Evolutionary conservation across 345 rosid species (phyloP), one percentile per base, ranked within the genome.

Genomic region (Eucalyptus regnans): DNA sequence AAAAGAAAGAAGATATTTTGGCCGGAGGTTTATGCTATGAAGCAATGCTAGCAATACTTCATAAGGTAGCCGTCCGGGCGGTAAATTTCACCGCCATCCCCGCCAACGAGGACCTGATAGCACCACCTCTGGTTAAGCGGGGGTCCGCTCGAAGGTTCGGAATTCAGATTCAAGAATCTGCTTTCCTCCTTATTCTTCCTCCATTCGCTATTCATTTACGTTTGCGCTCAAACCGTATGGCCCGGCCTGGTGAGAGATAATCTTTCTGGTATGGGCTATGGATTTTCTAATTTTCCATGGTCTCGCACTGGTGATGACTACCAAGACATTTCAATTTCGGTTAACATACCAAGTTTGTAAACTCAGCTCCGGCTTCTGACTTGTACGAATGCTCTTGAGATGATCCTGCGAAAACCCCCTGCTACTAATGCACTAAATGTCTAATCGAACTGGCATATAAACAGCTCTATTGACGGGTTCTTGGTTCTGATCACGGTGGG

Each of bases 81-180:
- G 93, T 50, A 7, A 95, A 96, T 90, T 97, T 96, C 85, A 94
- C 95, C 54, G 93, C 86, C 84, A 90, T 97, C 84, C 94, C 99
- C 4, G 52, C 92, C 5, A 95, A 97, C 33, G 99, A 96, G 93
- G 87, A 89, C 88, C 98, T 94, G 90, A 95, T 96, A 16, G 94
- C 97, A 11, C 95, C 96, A 8, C 92, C 92, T 91, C 90, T 97
- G 89, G 99, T 96, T 85, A 93, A 88, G 23, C 95, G 94, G 49
- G 99, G 99, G 80, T 97, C 98, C 18, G 25, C 90, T 97, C 7
- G 97, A 98, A 50, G 92, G 99, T 95, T 86, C 91, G 52, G 56
- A n/a, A 50, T 51, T 46, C n/a, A 29, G 43, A 49, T 27, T 11
- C 14, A 60, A 60, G 66, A 10, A 12, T 60, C 66, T 27, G 66